These are phyloP conservation scores for Cryptococcus neoformans DNA, from an alignment of 1,284 basidiomycete genomes.

Conservation along the genomic window DNA sequence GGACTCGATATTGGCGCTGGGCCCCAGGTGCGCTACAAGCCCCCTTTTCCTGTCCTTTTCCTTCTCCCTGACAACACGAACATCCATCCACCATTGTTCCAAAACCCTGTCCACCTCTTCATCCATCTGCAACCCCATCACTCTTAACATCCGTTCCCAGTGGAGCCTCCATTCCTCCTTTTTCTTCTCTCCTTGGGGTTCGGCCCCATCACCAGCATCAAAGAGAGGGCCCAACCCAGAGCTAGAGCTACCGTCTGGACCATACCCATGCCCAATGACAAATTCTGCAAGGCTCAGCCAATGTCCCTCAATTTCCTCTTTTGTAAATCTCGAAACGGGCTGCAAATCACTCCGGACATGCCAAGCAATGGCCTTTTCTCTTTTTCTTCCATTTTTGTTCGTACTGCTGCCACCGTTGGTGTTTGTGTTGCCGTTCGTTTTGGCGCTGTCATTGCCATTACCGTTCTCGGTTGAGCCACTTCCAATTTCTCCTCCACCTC, in stretches of 20 bases:
- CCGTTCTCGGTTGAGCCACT: neutral
- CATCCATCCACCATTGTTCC: neutral
- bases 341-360: conserved; percentile 58
- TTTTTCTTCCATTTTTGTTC: neutral
- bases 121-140: neutral
- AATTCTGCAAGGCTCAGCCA: conserved; percentile 37
- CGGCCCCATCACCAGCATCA: no score
- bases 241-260: neutral
- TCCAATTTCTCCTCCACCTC: conserved; percentile 4
- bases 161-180: conserved; percentile 1
- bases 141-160: neutral
- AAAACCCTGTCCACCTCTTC: neutral
- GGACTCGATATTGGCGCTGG: no score
- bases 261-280: conserved; percentile 13
- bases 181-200: neutral
- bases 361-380: conserved; percentile 8
- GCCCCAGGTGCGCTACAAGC: no score
- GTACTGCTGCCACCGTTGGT: neutral
- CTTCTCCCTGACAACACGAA: no score
- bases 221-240: no score
- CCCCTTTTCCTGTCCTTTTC: no score
- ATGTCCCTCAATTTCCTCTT: conserved; percentile 59
- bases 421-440: no score
- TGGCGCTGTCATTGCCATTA: no score
- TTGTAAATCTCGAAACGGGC: conserved; percentile 72